phyloP scores from a whole-genome alignment of 768 basidiomycete species.

The Atractiella rhizophila region DNA sequence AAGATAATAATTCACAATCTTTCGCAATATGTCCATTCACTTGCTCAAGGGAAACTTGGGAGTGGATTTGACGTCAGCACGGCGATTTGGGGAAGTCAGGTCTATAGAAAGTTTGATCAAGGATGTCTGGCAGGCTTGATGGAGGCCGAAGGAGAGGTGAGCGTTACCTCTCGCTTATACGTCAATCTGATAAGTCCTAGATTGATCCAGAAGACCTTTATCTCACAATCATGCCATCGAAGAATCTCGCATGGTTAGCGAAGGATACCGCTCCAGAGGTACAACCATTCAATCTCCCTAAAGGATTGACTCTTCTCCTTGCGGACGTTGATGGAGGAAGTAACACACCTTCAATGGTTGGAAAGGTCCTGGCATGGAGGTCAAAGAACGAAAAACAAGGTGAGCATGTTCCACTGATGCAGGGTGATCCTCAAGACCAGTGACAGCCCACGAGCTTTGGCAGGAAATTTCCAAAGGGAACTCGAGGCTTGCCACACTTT shows the following conservation, averaged over 20 bases:
- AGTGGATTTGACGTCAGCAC: conserved; percentile 90
- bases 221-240: conserved; percentile 33
- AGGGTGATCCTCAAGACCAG: background rate
- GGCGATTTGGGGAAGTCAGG: conserved; percentile 78
- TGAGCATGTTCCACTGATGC: background rate
- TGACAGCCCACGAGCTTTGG: conserved; percentile 15
- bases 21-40: conserved; percentile 79
- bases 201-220: conserved; percentile 21
- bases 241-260: conserved; percentile 49
- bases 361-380: conserved; percentile 75
- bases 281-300: conserved; percentile 54
- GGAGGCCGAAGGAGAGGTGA: conserved; percentile 26
- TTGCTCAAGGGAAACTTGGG: conserved; percentile 93
- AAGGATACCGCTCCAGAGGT: conserved; percentile 20
- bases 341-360: conserved; percentile 79
- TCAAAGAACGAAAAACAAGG: conserved; percentile 34
- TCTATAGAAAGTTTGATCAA: conserved; percentile 70
- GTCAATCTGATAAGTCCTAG: background rate
- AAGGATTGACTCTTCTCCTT: conserved; percentile 53
- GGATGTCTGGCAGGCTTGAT: conserved; percentile 27
- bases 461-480: conserved; percentile 12
- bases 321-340: conserved; percentile 92
- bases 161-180: no score
- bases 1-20: conserved; percentile 56
- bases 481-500: conserved; percentile 3